phyloP scores from a whole-genome alignment of 2,329 filamentous ascomycete species.

The Periglandula ipomoeae region DNA sequence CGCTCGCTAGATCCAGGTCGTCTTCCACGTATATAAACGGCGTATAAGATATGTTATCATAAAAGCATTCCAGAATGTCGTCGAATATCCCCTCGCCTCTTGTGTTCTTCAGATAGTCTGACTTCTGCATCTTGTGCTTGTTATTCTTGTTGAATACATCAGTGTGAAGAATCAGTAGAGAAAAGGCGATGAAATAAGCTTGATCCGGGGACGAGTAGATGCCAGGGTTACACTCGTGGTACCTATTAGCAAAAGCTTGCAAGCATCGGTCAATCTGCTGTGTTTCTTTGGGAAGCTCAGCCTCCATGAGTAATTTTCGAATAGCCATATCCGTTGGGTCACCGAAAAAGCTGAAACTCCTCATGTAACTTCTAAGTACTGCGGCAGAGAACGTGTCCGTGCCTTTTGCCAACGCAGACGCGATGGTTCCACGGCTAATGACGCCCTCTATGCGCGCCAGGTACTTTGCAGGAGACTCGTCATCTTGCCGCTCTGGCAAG shows the following conservation, averaged over 20 bases:
- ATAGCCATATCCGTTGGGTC: slow-evolving; percentile 98
- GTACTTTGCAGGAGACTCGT: slow-evolving; percentile 86
- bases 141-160: slow-evolving; percentile 99
- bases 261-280: slow-evolving; percentile 95
- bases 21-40: slow-evolving; percentile 98
- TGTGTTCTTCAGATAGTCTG: slow-evolving; percentile 92
- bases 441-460: slow-evolving; percentile 73
- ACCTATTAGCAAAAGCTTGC: slow-evolving; percentile 90
- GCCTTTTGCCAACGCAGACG: slow-evolving; percentile 77
- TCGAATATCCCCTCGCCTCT: slow-evolving; percentile 86
- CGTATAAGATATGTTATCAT: slow-evolving; percentile 97
- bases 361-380: slow-evolving; percentile 89
- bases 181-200: slow-evolving; percentile 98
- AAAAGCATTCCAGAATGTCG: slow-evolving; percentile 90
- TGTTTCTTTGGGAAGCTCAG: slow-evolving; percentile 91
- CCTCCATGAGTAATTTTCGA: slow-evolving; percentile 91
- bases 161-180: slow-evolving; percentile 88
- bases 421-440: slow-evolving; percentile 73
- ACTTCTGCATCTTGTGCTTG: slow-evolving; percentile 97
- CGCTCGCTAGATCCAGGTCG: slow-evolving; percentile 70
- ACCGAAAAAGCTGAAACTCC: slow-evolving; percentile 88
- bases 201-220: slow-evolving; percentile 87
- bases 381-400: slow-evolving; percentile 73
- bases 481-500: slow-evolving; percentile 72
- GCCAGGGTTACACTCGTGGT: slow-evolving; percentile 96